phyloP scores from a whole-genome alignment of 441 rosid species.

The Euphorbia neoarborescens region DNA sequence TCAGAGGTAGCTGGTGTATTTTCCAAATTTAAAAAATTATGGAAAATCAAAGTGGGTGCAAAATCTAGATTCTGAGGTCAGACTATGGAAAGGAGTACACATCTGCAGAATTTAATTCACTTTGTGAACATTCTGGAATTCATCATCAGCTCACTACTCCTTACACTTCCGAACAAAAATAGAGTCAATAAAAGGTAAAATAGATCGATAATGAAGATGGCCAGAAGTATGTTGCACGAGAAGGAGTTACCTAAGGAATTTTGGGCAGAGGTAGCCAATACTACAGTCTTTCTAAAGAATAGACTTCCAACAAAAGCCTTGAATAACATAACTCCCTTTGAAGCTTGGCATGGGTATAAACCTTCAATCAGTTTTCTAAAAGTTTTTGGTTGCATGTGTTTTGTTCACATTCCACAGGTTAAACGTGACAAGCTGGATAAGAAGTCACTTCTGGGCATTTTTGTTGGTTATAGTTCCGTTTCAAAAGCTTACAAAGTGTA shows the following conservation, averaged over 20 bases:
- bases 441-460: background rate
- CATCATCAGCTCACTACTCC: background rate
- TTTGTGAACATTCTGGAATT: background rate
- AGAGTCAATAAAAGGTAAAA: background rate
- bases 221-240: background rate
- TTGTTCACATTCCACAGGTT: background rate
- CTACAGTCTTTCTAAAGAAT: background rate
- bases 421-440: constrained; percentile 1
- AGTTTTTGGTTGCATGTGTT: background rate
- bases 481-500: no score
- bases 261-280: background rate
- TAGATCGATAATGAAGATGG: background rate
- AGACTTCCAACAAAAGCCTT: background rate
- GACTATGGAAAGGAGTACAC: background rate
- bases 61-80: background rate
- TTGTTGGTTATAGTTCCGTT: no score
- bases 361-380: background rate
- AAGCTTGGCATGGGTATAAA: background rate
- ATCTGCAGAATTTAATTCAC: background rate
- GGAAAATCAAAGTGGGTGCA: background rate
- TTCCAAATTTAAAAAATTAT: background rate
- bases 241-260: background rate
- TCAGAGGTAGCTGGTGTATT: background rate
- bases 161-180: background rate
- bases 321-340: background rate